phyloP scores from a whole-genome alignment of 345 rosid species.

The Citrus unshiu region DNA sequence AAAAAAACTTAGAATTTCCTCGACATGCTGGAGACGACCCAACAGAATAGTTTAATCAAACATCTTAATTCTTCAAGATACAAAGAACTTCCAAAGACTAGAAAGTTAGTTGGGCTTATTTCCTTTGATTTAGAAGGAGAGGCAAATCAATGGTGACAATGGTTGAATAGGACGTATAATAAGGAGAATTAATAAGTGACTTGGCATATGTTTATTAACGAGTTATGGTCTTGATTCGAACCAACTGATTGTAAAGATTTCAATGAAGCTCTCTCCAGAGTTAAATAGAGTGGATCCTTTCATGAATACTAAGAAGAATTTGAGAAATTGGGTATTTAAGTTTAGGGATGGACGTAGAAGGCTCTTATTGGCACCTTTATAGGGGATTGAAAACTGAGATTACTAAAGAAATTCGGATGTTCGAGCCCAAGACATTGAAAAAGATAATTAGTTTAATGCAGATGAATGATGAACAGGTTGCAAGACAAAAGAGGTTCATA shows the following conservation, averaged over 20 bases:
- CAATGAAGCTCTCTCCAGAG: background rate
- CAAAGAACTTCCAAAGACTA: background rate
- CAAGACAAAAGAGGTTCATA: too few relatives aligned
- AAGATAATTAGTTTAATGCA: too few relatives aligned
- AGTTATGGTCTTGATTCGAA: background rate
- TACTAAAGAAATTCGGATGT: too few relatives aligned
- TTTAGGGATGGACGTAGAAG: too few relatives aligned
- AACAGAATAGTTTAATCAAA: background rate
- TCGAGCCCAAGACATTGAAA: too few relatives aligned
- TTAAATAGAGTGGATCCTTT: background rate
- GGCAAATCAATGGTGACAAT: background rate
- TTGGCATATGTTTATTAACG: background rate
- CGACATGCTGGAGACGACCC: background rate
- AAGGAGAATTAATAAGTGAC: background rate
- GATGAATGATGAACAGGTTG: too few relatives aligned
- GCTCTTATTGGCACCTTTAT: too few relatives aligned
- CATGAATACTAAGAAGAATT: background rate
- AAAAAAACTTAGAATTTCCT: background rate
- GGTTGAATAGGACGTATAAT: background rate
- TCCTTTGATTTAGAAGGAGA: background rate
- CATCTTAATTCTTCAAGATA: background rate
- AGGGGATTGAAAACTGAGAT: too few relatives aligned
- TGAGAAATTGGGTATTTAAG: too few relatives aligned
- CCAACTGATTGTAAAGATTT: background rate
- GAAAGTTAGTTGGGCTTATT: background rate